Evolutionary conservation across 2,329 filamentous ascomycete genomes (phyloP), one percentile per base, ranked within the genome.

Genomic region (Xylaria sp.): DNA sequence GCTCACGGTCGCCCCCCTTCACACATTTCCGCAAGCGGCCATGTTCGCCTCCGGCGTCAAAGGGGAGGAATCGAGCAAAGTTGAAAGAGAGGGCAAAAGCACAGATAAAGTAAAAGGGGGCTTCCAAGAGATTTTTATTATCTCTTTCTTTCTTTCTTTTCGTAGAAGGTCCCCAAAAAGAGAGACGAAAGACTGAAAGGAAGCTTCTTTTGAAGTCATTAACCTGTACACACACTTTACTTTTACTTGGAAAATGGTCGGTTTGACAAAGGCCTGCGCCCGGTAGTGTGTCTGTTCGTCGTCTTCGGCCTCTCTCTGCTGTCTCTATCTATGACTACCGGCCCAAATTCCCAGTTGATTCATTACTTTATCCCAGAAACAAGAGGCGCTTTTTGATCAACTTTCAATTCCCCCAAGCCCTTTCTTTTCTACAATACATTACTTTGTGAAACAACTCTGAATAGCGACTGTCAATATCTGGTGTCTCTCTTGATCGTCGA

Each of bases 1-100:
- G 54, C 54, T 66, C 58, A 57, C 66, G n/a, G 48, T 39, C 70
- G 60, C 72, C 46, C 65, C 52, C 66, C 67, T 73, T 70, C 64
- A 55, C 64, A 55, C 66, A 23, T 69, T 76, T 77, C 76, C 76
- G 77, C 73, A 78, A 72, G 74, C 77, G 77, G 76, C 73, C 73
- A 73, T 75, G 67, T 61, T 37, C 39, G 44, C 71, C 69, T 63
- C 71, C 54, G 52, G 64, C 46, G 63, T 69, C 72, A 76, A 77
- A 75, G 73, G 70, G 34, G 34, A 37, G 34, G 34, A 37, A 37
- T 8, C 34, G 10, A 37, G 6, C 34, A 10, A 70, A 72, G 58
- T 60, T 66, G 58, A 72, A 25, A 65, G 63, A 65, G 73, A 74
- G 70, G 8, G 67, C 70, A 65, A 28, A 28, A 28, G 52, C 77